A percentile compares a stretch with the other conserved stretches of the same genome.
phyloP scores from a whole-genome alignment of 139 green algal genomes.

The Auxenochlorella pyrenoidosa region DNA sequence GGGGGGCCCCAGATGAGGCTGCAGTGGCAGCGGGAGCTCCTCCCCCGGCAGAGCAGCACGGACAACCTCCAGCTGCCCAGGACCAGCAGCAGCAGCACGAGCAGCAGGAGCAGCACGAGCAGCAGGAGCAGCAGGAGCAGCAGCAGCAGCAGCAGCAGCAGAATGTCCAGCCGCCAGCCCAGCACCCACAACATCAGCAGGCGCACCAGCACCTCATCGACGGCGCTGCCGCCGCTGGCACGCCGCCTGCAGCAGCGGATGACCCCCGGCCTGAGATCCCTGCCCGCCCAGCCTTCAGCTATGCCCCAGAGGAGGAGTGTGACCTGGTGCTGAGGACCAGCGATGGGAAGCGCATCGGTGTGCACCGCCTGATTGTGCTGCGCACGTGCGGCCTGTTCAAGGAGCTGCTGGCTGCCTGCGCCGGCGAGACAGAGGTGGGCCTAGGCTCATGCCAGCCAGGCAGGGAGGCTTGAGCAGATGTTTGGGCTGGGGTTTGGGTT shows the following conservation, averaged over 20 bases:
- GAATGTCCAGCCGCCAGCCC: neutral
- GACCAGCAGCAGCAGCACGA: neutral
- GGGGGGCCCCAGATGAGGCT: too few relatives aligned
- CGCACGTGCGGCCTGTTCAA: slow-evolving; percentile 3
- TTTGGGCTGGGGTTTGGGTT: neutral
- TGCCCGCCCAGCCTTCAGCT: neutral
- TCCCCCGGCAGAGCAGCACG: too few relatives aligned
- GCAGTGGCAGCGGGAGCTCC: too few relatives aligned
- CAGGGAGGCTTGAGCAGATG: neutral
- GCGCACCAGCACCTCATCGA: neutral
- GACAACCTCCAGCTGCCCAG: neutral
- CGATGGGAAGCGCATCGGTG: slow-evolving; percentile 2
- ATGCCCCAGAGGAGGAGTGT: neutral
- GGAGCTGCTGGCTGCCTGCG: neutral
- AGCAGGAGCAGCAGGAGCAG: neutral
- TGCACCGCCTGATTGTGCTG: slow-evolving; percentile 33
- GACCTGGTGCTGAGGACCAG: slow-evolving; percentile 5
- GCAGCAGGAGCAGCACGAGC: neutral
- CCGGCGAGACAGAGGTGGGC: slow-evolving; percentile 1
- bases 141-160: neutral
- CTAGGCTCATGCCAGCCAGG: too few relatives aligned
- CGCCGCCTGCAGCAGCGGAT: neutral
- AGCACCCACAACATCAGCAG: neutral
- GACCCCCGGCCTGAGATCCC: neutral
- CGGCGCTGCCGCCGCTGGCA: neutral